Conservation (phyloP, 1,284 basidiomycete species). For the Paramarasmius palmivorus region DNA sequence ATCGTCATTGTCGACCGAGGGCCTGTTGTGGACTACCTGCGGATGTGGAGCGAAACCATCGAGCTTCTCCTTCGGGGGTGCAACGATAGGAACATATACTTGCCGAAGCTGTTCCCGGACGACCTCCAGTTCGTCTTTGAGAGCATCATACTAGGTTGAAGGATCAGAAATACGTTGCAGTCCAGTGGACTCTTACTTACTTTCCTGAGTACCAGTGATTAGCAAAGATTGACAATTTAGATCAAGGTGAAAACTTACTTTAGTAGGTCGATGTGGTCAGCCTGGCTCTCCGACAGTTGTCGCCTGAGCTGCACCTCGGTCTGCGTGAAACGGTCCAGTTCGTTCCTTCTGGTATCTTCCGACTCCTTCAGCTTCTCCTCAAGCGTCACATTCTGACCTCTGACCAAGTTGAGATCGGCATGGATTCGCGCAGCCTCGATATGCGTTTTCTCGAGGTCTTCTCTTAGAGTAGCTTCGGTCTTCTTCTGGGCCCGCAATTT, state of each 20-base stretch:
- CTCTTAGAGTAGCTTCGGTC: slow-evolving; percentile 16
- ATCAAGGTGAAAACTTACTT: slow-evolving; percentile 4
- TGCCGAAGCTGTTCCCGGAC: background rate
- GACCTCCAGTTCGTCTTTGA: background rate
- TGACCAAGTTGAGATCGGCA: background rate
- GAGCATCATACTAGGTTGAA: background rate
- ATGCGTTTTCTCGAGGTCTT: slow-evolving; percentile 22
- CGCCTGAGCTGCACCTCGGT: slow-evolving; percentile 10
- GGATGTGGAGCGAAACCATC: background rate
- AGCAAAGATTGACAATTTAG: background rate
- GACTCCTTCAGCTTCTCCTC: slow-evolving; percentile 28
- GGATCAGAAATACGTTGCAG: background rate
- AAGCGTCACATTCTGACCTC: slow-evolving; percentile 16
- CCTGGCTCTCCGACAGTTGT: slow-evolving; percentile 10
- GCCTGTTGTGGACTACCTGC: slow-evolving; percentile 12
- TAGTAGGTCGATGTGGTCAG: slow-evolving; percentile 6
- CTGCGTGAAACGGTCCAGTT: background rate
- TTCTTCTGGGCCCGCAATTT: slow-evolving; percentile 28
- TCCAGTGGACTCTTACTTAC: background rate
- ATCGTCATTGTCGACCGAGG: slow-evolving; percentile 13
- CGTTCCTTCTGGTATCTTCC: slow-evolving; percentile 17
- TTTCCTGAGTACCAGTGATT: background rate
- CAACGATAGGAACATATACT: background rate
- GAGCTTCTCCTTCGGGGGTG: background rate
- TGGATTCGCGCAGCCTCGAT: slow-evolving; percentile 20